Base-by-base conservation (phyloP, 306 rosid genomes). In the Hippophae gyantsensis region DNA sequence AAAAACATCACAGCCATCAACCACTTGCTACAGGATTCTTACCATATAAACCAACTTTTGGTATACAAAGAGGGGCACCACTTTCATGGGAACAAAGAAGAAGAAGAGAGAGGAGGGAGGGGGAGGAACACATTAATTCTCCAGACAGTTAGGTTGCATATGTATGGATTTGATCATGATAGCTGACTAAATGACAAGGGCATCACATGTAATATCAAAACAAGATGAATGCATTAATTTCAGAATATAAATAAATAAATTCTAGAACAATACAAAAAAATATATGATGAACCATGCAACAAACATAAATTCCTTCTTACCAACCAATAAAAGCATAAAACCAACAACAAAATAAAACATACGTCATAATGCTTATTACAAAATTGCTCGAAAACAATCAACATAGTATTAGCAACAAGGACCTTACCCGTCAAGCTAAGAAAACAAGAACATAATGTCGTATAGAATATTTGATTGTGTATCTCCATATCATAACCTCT, bases 401-500 rank as follows among this genome's bases (percentile, higher is more conserved):
- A 64, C 51, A 49, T 38, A 43, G 53, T 27, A 2, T 27, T 5
- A 14, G 50, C 67, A 47, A 54, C 41, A 75, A 52, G 61, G 48
- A 69, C 62, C 76, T 74, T 70, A 88, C 99, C 99, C 61, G 83
- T 83, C 68, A 92, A 64, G 80, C 99, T 88, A 65, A 92, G 88
- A 74, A 88, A 44, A 78, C 93, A 92, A 62, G 99, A 92, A 72
- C 96, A 88, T 43, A 83, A 56, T 8, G 99, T 82, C 47, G 96
- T 88, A 67, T 92, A 92, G 73, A 92, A 88, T 74, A 92, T 92
- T 85, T 92, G 99, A 76, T 92, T 92, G 66, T 92, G 95, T 74
- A 92, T 92, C 76, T 92, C 96, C 99, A 92, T 92, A 76, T 92
- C 81, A 73, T 92, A 92, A 72, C 99, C 99, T 75, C 68, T 92